Percentiles rank a stretch among this genome's conserved stretches.
Evolutionary conservation across 208 protist species (phyloP).

Genomic region (Acanthamoeba lenticulata): DNA sequence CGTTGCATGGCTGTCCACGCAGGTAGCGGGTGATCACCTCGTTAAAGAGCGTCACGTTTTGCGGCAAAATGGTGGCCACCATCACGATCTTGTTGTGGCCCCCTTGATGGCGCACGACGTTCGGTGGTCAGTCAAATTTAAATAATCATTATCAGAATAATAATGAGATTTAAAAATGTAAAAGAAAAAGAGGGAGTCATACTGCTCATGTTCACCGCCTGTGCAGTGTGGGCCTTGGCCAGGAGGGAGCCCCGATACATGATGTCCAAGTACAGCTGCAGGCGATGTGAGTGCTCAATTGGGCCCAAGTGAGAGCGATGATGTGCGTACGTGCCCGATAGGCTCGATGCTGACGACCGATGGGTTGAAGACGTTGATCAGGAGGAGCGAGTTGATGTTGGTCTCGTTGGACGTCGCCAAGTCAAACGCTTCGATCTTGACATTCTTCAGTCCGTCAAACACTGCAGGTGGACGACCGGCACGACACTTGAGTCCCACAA

Average conservation of each 20-base stretch:
- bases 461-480: neutral
- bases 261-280: conserved; percentile 15
- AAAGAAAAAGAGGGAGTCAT: neutral
- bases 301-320: neutral
- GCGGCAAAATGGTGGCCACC: neutral
- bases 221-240: neutral
- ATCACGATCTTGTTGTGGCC: neutral
- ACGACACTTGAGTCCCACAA: neutral
- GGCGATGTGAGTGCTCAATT: too few relatives aligned
- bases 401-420: conserved; percentile 45
- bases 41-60: neutral
- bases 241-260: neutral
- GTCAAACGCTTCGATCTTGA: neutral
- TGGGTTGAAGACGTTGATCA: conserved; percentile 1
- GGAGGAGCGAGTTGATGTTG: conserved; percentile 1
- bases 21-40: conserved; percentile 49
- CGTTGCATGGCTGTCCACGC: neutral
- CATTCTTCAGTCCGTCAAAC: neutral
- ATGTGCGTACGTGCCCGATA: neutral
- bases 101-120: neutral
- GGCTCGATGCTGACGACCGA: conserved; percentile 39
- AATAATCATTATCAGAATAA: too few relatives aligned
- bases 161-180: neutral
- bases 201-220: neutral
- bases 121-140: neutral